Evolutionary conservation across 768 basidiomycete species (phyloP).

Genomic region (Pilatotrama ljubarskyi): DNA sequence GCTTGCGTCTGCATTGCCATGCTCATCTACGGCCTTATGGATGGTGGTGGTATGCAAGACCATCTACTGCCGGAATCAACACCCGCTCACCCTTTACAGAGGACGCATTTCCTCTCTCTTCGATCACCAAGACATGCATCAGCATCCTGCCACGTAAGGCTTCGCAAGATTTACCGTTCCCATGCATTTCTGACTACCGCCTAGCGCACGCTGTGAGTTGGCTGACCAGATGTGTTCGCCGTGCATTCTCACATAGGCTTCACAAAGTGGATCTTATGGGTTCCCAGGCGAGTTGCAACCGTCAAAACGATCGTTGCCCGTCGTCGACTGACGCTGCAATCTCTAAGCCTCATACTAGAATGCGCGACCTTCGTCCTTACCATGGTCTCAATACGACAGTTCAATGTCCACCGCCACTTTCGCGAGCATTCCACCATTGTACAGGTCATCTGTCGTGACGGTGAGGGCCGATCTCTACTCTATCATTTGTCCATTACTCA

Average conservation of each 20-base stretch:
- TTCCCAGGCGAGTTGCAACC: conserved; percentile 7
- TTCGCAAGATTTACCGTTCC: neutral
- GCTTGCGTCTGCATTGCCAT: conserved; percentile 4
- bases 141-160: conserved; percentile 10
- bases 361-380: conserved; percentile 13
- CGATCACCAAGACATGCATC: conserved; percentile 8
- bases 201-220: conserved; percentile 2
- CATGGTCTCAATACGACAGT: conserved; percentile 12
- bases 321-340: neutral
- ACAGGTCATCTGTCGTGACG: conserved; percentile 14
- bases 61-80: neutral
- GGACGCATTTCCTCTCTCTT: neutral
- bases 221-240: neutral
- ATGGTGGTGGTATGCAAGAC: conserved; percentile 6
- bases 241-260: neutral
- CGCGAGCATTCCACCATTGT: neutral
- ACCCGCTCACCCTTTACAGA: neutral
- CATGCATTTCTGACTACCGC: neutral
- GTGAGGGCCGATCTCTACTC: neutral
- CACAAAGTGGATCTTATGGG: conserved; percentile 17
- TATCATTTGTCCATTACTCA: neutral
- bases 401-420: neutral
- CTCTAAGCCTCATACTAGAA: conserved; percentile 12
- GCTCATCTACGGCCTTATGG: conserved; percentile 6
- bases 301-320: too few species aligned